Evolutionary conservation across 768 basidiomycete species (phyloP).

Genomic region (Pseudohyphozyma bogoriensis): DNA sequence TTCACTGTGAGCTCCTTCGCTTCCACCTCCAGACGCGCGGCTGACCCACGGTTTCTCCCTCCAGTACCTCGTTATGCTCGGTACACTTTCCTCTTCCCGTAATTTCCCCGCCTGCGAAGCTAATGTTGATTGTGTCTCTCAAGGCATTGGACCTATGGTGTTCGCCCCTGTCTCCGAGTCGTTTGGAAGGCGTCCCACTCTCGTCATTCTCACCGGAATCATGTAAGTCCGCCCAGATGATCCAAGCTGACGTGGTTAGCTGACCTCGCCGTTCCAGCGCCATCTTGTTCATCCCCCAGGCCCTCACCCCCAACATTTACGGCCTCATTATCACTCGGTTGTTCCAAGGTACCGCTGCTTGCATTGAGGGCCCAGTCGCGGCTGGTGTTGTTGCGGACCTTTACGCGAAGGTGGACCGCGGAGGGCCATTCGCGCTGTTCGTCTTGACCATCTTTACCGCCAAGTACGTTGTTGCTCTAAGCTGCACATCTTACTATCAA

Average conservation of each 20-base stretch:
- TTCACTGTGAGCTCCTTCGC: not conserved
- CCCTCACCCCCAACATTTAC: conserved; percentile 23
- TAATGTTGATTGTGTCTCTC: too few relatives aligned
- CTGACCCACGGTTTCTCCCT: too few relatives aligned
- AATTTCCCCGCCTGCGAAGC: too few relatives aligned
- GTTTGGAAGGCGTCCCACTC: conserved; percentile 30
- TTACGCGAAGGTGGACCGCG: conserved; percentile 11
- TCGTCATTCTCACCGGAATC: conserved; percentile 22
- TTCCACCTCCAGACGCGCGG: not conserved
- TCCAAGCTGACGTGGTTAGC: not conserved
- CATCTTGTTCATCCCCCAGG: conserved; percentile 23
- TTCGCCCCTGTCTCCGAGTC: conserved; percentile 29
- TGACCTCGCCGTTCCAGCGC: not conserved
- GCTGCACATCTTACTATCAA: too few relatives aligned
- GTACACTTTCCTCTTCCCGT: too few relatives aligned
- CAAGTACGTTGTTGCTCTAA: too few relatives aligned
- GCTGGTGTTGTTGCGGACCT: conserved; percentile 26
- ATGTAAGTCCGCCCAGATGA: conserved; percentile 13
- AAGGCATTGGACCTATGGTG: conserved; percentile 23
- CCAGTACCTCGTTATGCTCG: conserved; percentile 27
- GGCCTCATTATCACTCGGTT: conserved; percentile 19
- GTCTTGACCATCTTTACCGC: conserved; percentile 26
- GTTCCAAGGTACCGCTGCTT: conserved; percentile 21
- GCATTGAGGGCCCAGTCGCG: conserved; percentile 27
- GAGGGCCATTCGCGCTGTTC: conserved; percentile 23